A percentile compares a stretch with the other conserved stretches of the same genome.
phyloP scores from a whole-genome alignment of 2,329 filamentous ascomycete genomes.

The Chrysoporthe cubensis region DNA sequence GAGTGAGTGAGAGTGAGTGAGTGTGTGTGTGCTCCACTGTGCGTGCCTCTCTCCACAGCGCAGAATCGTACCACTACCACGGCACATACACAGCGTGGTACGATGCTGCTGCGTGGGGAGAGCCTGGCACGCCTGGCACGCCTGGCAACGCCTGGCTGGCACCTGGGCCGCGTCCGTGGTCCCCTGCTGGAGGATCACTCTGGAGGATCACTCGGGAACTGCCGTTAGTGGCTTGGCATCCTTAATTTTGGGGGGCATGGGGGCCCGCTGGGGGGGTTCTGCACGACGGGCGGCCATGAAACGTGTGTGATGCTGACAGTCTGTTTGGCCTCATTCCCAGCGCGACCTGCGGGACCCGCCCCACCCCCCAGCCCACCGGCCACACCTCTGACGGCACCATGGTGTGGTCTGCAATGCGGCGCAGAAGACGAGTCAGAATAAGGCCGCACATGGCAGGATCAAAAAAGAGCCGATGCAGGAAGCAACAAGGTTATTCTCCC shows the following conservation, averaged over 20 bases:
- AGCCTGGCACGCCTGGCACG: background rate
- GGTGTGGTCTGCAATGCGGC: background rate
- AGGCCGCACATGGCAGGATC: background rate
- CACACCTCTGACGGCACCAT: background rate
- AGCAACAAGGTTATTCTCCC: background rate
- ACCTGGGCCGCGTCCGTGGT: background rate
- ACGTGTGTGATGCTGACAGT: constrained; percentile 11
- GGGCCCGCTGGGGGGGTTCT: background rate
- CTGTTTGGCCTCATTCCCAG: constrained; percentile 6
- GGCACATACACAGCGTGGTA: background rate
- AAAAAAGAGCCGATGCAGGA: background rate
- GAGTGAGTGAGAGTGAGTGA: no score
- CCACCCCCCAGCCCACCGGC: background rate
- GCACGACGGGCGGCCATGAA: background rate
- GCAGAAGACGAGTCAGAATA: background rate
- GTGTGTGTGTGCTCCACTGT: no score
- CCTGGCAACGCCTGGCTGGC: no score
- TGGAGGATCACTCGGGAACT: background rate
- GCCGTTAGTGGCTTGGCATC: constrained; percentile 9
- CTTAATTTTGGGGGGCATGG: background rate
- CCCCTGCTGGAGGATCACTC: background rate
- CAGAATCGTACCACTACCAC: no score
- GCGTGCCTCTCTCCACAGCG: no score
- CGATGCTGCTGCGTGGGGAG: background rate
- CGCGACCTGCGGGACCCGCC: background rate